Base-by-base conservation (phyloP, 768 basidiomycete species). In the Tulasnella sp. region DNA sequence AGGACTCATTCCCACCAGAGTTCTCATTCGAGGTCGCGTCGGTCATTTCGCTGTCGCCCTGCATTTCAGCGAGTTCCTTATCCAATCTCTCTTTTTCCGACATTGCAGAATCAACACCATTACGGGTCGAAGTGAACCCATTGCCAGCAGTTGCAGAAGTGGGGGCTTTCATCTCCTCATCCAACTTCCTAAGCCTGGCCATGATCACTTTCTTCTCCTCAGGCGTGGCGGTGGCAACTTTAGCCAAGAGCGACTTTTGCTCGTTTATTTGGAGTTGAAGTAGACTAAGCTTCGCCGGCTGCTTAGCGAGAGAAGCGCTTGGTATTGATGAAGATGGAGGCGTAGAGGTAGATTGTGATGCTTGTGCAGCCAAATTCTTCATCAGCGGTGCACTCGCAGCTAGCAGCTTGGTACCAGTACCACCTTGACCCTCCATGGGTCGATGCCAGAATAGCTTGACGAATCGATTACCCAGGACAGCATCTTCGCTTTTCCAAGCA, bases 401-500 rank as follows among this genome's bases (percentile, higher is more conserved):
- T 53, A 96, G 67, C 70, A 81, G 76, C 56, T 82, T 74, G 42
- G 77, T 69, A 2, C 91, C 91, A 15, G 70, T 72, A 56, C 78
- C 79, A 6, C 91, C 91, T 59, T 91, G 85, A 0, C 92, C 91
- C 48, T 85, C 86, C 78, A 91, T 77, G 5, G 89, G 90, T 53
- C 84, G 74, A 66, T 93, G 89, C 90, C 92, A 95, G 60, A 93
- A 88, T 29, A 95, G 73, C 66, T 92, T 93, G 57, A 95, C 91
- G 63, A 95, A 95, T 44, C 92, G 78, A 59, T 91, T 92, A 9
- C 78, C 79, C 60, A 95, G 95, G 12, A 95, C 83, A n/a, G 91
- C 89, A 56, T 93, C 89, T 64, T 92, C 86, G 22, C 80, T 79
- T 64, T 86, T 87, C 85, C 91, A 90, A 1, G 92, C 92, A 10